Percentiles rank a stretch among this genome's conserved stretches.
Evolutionary conservation across 1,284 basidiomycete genomes (phyloP).

Genomic region (Trichosporon faecale): DNA sequence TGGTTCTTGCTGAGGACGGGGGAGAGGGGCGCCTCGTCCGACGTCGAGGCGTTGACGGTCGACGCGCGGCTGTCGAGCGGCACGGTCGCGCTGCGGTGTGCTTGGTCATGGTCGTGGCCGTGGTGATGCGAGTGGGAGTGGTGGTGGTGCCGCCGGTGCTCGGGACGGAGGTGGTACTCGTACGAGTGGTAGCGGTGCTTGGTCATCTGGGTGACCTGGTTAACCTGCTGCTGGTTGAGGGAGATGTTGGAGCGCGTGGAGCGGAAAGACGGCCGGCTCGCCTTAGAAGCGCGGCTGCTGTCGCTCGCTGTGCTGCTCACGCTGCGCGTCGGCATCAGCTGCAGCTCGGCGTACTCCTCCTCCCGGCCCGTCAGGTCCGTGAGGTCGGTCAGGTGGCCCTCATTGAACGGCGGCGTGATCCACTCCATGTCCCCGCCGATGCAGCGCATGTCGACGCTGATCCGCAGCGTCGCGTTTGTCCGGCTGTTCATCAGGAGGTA

Average conservation of each 20-base stretch:
- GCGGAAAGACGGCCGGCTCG: neutral
- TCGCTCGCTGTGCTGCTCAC: slow-evolving; percentile 4
- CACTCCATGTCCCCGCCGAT: slow-evolving; percentile 43
- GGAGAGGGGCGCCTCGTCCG: neutral
- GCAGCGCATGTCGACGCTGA: slow-evolving; percentile 47
- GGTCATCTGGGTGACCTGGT: slow-evolving; percentile 21
- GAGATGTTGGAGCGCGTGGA: slow-evolving; percentile 12
- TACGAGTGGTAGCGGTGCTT: slow-evolving; percentile 31
- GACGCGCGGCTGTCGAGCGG: neutral
- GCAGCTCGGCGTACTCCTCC: slow-evolving; percentile 24
- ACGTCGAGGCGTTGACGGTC: neutral
- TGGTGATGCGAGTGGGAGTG: neutral
- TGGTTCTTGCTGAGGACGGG: neutral
- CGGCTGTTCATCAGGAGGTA: slow-evolving; percentile 47
- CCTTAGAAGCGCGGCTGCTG: neutral
- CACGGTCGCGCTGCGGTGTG: neutral
- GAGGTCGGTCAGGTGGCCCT: slow-evolving; percentile 42
- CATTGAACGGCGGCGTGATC: slow-evolving; percentile 42
- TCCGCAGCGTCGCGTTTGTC: slow-evolving; percentile 51
- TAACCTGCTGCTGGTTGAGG: slow-evolving; percentile 11
- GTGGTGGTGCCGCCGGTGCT: slow-evolving; percentile 14
- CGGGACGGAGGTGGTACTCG: slow-evolving; percentile 36
- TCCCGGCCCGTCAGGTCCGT: slow-evolving; percentile 30
- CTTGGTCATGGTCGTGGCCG: neutral
- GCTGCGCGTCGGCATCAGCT: slow-evolving; percentile 26